Percentiles rank a stretch among this genome's conserved stretches.
Conservation (phyloP, 2,329 filamentous ascomycete species). For the Chaetothyriales sp. region DNA sequence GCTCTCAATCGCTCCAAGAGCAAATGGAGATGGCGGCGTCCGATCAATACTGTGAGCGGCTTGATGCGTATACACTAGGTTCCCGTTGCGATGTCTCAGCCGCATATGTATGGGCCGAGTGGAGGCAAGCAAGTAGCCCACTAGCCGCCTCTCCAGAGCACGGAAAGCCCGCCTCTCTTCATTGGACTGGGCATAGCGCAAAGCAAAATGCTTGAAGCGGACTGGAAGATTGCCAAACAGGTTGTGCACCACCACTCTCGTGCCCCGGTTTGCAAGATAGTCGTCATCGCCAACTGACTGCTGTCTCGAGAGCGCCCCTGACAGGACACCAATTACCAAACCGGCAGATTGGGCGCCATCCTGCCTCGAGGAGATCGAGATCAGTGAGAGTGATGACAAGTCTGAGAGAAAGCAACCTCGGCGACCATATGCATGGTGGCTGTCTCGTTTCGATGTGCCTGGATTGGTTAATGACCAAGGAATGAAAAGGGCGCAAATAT, state of each 20-base stretch:
- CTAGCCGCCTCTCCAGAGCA: slow-evolving; percentile 43
- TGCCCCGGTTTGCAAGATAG: slow-evolving; percentile 49
- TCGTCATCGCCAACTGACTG: background rate
- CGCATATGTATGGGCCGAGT: slow-evolving; percentile 19
- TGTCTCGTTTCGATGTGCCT: slow-evolving; percentile 67
- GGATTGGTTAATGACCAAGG: slow-evolving; percentile 9
- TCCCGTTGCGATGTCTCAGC: background rate
- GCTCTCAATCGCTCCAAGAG: slow-evolving; percentile 32
- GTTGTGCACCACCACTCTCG: slow-evolving; percentile 60
- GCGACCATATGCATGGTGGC: slow-evolving; percentile 45
- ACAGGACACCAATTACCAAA: slow-evolving; percentile 1
- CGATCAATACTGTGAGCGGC: background rate
- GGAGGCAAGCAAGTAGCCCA: slow-evolving; percentile 60
- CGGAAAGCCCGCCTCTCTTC: slow-evolving; percentile 54
- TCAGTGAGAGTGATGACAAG: slow-evolving; percentile 58
- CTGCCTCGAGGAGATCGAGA: slow-evolving; percentile 64
- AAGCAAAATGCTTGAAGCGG: slow-evolving; percentile 63
- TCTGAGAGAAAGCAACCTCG: slow-evolving; percentile 66
- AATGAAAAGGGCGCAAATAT: slow-evolving; percentile 3
- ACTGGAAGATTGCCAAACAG: slow-evolving; percentile 87
- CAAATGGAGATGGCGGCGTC: background rate
- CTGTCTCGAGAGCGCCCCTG: background rate
- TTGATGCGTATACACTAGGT: background rate
- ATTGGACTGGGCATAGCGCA: slow-evolving; percentile 37
- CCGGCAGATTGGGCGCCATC: slow-evolving; percentile 38